Conservation (phyloP, 164 flowering plant species). For the Stephania cephalantha region DNA sequence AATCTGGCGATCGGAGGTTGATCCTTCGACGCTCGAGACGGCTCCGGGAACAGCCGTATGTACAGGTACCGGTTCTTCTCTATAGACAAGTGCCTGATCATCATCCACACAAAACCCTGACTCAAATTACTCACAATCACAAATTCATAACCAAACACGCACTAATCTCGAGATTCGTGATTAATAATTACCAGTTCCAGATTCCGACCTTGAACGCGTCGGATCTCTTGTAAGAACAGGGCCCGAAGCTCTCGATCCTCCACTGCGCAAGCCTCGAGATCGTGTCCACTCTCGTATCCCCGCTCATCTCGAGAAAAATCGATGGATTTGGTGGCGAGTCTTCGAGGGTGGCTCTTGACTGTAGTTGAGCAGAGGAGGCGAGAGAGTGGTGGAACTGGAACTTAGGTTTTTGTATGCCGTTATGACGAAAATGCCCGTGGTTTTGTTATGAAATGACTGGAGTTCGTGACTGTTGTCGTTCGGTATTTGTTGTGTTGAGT, state of each 20-base stretch:
- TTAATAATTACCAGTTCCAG: constrained; percentile 72
- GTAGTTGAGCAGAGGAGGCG: background rate
- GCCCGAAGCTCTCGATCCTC: constrained; percentile 72
- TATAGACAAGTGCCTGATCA: constrained; percentile 59
- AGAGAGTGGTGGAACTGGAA: background rate
- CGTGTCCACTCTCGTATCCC: constrained; percentile 32
- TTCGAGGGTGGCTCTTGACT: background rate
- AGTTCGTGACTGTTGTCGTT: no score
- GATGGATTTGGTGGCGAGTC: background rate
- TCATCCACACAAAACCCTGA: background rate
- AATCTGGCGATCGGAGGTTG: constrained; percentile 84
- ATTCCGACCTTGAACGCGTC: constrained; percentile 80
- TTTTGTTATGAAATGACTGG: background rate
- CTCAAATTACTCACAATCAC: background rate
- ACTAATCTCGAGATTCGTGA: no score
- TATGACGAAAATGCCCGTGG: background rate
- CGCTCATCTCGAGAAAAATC: constrained; percentile 9
- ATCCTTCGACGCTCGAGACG: constrained; percentile 51
- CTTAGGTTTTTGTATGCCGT: no score
- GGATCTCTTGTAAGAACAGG: constrained; percentile 65
- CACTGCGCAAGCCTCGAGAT: constrained; percentile 81
- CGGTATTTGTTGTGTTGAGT: no score
- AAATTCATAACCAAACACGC: background rate
- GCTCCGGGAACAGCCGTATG: constrained; percentile 74
- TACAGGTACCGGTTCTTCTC: constrained; percentile 74